Percentiles rank a stretch among this genome's conserved stretches.
phyloP scores from a whole-genome alignment of 257 asterid genomes.

The Ehretia macrophylla region DNA sequence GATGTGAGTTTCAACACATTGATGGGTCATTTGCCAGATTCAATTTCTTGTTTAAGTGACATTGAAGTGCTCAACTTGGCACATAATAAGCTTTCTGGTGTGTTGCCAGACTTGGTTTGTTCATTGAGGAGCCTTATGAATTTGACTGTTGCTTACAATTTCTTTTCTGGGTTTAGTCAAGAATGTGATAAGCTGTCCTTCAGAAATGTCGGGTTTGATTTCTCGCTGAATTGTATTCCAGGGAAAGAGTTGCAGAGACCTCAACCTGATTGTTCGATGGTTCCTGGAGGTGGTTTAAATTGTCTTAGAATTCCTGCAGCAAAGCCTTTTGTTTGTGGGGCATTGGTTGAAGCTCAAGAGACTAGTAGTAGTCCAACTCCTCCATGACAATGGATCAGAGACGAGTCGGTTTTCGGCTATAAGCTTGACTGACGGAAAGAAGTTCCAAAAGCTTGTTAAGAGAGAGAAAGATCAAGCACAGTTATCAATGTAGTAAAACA shows the following conservation, averaged over 20 bases:
- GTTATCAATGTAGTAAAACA: conserved; percentile 13
- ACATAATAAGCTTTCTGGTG: conserved; percentile 70
- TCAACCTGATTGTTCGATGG: conserved; percentile 54
- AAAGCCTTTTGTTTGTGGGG: conserved; percentile 61
- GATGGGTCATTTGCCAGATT: conserved; percentile 73
- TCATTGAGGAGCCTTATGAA: conserved; percentile 49
- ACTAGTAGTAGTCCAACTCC: conserved; percentile 11
- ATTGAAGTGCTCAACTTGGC: conserved; percentile 75
- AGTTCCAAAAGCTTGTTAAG: no score
- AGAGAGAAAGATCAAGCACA: neutral
- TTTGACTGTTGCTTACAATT: conserved; percentile 69
- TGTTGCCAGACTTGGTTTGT: conserved; percentile 68
- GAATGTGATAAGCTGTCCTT: conserved; percentile 48
- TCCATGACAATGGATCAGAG: conserved; percentile 22
- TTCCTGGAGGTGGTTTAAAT: conserved; percentile 62
- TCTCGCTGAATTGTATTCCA: conserved; percentile 80
- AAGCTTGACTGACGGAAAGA: neutral
- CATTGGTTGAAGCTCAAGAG: conserved; percentile 21
- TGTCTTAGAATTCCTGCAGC: conserved; percentile 71
- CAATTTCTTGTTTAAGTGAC: conserved; percentile 58
- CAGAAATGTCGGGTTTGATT: conserved; percentile 58
- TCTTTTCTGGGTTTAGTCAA: conserved; percentile 69
- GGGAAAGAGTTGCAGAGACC: conserved; percentile 74
- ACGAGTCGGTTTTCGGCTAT: no score
- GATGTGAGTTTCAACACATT: conserved; percentile 68